Conservation (phyloP, 169 alveolate species). For the Plasmodium fragile region DNA sequence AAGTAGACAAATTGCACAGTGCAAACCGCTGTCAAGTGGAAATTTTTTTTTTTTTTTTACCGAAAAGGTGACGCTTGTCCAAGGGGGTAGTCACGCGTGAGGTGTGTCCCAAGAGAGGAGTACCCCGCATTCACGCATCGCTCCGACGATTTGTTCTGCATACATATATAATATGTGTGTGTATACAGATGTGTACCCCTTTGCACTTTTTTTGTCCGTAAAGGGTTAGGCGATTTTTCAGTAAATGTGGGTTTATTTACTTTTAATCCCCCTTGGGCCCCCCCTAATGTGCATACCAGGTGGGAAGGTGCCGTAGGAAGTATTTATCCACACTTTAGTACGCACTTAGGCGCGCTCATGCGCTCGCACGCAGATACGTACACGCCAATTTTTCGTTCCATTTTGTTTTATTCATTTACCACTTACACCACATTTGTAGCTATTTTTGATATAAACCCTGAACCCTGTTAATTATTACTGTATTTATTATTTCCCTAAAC, state of each 20-base stretch:
- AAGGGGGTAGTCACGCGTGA: not conserved
- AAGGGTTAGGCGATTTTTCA: not conserved
- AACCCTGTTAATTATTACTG: not conserved
- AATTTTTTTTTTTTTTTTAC: not conserved
- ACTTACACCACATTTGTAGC: constrained; percentile 23
- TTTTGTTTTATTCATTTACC: constrained; percentile 7
- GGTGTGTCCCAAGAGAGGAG: not conserved
- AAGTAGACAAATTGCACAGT: not conserved
- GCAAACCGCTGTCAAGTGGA: not conserved
- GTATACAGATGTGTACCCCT: not conserved
- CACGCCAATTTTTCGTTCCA: constrained; percentile 2
- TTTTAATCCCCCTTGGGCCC: not conserved
- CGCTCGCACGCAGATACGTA: constrained; percentile 6
- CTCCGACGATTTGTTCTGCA: not conserved
- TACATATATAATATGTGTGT: not conserved
- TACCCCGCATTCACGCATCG: not conserved
- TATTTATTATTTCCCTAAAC: constrained; percentile 20
- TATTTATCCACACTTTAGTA: constrained; percentile 6
- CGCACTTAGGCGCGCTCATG: constrained; percentile 7
- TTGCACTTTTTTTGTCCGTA: not conserved
- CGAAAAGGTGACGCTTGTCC: not conserved
- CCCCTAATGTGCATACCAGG: not conserved
- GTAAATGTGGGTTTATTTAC: not conserved
- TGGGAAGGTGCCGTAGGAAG: not conserved
- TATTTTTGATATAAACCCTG: constrained; percentile 32